These are phyloP conservation scores for Akanthomyces muscarius DNA, from an alignment of 2,329 filamentous ascomycete species.

Conservation along the genomic window DNA sequence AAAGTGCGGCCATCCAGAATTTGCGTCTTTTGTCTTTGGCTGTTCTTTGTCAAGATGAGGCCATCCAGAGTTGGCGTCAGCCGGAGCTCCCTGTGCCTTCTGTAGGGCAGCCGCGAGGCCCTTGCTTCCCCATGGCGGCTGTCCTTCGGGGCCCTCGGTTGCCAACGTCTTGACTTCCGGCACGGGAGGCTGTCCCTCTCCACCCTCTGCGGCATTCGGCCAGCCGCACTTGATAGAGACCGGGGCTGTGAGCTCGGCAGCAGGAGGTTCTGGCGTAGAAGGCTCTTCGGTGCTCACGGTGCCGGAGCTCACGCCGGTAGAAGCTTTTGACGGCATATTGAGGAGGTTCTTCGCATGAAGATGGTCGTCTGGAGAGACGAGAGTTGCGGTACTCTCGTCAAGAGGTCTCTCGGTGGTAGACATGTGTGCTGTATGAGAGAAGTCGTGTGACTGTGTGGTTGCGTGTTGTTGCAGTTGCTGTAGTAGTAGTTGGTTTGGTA, in stretches of 20 bases:
- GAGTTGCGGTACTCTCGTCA: constrained; percentile 2
- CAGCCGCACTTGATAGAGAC: not conserved
- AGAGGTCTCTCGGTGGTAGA: not conserved
- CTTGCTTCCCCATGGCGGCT: not conserved
- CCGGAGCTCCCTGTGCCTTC: too few relatives aligned
- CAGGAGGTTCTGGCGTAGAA: not conserved
- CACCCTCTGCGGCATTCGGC: not conserved
- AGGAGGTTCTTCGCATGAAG: not conserved
- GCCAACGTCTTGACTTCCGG: not conserved
- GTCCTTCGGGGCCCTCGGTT: not conserved
- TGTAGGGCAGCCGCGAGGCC: not conserved
- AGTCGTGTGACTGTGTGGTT: not conserved
- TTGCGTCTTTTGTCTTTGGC: not conserved
- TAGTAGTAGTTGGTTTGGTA: not conserved
- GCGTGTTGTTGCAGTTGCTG: not conserved
- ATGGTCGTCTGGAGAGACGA: constrained; percentile 6
- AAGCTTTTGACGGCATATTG: not conserved
- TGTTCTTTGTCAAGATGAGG: not conserved
- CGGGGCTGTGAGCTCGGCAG: not conserved
- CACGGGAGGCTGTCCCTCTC: not conserved
- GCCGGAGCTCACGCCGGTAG: constrained; percentile 3
- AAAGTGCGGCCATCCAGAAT: not conserved
- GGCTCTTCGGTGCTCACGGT: constrained; percentile 7
- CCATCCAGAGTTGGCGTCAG: not conserved
- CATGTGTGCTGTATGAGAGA: not conserved